Conservation (phyloP, 2,329 filamentous ascomycete species). For the Teratosphaeriaceae sp. region DNA sequence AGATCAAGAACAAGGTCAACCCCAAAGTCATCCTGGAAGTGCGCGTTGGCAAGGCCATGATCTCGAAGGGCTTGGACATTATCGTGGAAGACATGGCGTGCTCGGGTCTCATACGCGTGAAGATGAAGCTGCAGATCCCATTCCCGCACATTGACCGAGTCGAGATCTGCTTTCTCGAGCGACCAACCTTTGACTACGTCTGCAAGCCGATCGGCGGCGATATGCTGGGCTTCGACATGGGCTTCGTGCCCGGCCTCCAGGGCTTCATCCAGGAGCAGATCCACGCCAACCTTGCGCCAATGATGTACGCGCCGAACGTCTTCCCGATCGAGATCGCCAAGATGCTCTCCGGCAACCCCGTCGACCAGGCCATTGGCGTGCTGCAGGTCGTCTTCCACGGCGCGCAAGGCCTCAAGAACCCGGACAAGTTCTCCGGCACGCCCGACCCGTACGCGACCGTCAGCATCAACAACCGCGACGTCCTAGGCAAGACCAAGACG, state of each 20-base stretch:
- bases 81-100: slow-evolving; percentile 98
- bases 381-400: slow-evolving; percentile 86
- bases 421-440: slow-evolving; percentile 86
- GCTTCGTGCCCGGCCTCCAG: slow-evolving; percentile 94
- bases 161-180: slow-evolving; percentile 89
- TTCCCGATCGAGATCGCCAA: slow-evolving; percentile 98
- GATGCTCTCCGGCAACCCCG: slow-evolving; percentile 88
- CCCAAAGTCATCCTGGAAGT: slow-evolving; percentile 95
- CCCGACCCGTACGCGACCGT: slow-evolving; percentile 85
- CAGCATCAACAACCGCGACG: slow-evolving; percentile 73
- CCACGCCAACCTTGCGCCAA: slow-evolving; percentile 84
- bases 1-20: slow-evolving; percentile 93
- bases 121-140: slow-evolving; percentile 92
- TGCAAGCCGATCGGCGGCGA: slow-evolving; percentile 97
- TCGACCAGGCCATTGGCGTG: slow-evolving; percentile 94
- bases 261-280: slow-evolving; percentile 94
- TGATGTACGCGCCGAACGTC: slow-evolving; percentile 98
- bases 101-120: slow-evolving; percentile 90
- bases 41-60: slow-evolving; percentile 88
- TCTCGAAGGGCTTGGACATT: slow-evolving; percentile 93
- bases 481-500: slow-evolving; percentile 83
- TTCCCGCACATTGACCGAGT: slow-evolving; percentile 94
- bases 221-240: slow-evolving; percentile 95
- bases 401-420: slow-evolving; percentile 87
- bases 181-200: slow-evolving; percentile 88